phyloP scores from a whole-genome alignment of 2,329 filamentous ascomycete genomes.

The Chaetomium sp. region DNA sequence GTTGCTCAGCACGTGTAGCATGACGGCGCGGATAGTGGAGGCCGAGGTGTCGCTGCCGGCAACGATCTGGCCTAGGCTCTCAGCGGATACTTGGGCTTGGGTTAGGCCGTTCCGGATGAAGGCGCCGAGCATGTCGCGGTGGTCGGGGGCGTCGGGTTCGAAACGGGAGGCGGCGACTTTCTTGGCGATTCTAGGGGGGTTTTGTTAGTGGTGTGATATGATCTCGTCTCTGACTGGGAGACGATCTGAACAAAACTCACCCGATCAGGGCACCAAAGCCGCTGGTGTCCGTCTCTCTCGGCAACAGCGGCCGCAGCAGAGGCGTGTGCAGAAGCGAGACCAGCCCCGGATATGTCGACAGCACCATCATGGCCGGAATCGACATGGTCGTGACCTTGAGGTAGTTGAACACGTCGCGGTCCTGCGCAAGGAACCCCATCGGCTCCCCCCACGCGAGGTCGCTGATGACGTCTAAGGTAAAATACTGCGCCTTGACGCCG shows the following conservation, averaged over 20 bases:
- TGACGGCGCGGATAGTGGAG: constrained; percentile 39
- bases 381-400: constrained; percentile 24
- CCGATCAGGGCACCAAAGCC: neutral
- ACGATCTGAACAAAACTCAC: neutral
- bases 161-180: neutral
- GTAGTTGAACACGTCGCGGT: constrained; percentile 44
- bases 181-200: neutral
- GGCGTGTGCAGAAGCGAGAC: neutral
- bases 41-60: constrained; percentile 49
- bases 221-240: neutral
- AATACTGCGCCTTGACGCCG: constrained; percentile 43
- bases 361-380: neutral
- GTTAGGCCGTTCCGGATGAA: constrained; percentile 33
- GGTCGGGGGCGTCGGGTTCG: neutral
- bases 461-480: constrained; percentile 51
- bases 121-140: constrained; percentile 35
- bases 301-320: neutral
- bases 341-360: neutral
- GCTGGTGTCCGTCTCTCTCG: neutral
- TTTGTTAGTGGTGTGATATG: neutral
- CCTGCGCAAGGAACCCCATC: constrained; percentile 43
- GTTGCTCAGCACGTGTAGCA: constrained; percentile 42
- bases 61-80: constrained; percentile 15
- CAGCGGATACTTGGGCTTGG: constrained; percentile 16
- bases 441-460: constrained; percentile 45